Evolutionary conservation across 305 asterid genomes (phyloP), one percentile per base, ranked within the genome.

Genomic region (Rubia peregrina): DNA sequence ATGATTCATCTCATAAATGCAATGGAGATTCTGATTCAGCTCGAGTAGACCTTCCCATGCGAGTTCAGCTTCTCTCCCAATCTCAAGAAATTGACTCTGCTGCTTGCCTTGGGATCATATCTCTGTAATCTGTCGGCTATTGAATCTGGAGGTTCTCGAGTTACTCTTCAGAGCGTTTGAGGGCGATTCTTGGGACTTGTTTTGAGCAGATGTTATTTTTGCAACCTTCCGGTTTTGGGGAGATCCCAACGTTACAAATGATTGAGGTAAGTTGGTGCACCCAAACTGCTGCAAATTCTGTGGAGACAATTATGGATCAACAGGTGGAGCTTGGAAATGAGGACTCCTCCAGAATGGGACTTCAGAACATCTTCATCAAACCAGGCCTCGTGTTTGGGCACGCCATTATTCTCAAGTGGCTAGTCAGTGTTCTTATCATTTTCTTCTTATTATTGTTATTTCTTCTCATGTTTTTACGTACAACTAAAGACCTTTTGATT

Each of bases 121-220:
- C 1, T 65, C 67, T 0, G 33, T 14, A 16, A 53, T 56, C 4
- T 12, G 19, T 0, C 2, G 2, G 4, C 59, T 66, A 3, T 38
- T 16, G n/a, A 65, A 73, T 21, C 69, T 66, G n/a, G 76, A 73
- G 67, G 71, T 65, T 26, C 61, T 73, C 13, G 62, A 53, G 51
- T 1, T 69, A 17, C 24, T 49, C 8, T 4, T 0, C 22, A 68
- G 19, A 19, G 78, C 70, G 2, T 68, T 69, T 0, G 74, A 40
- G 61, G 78, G 78, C 19, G 16, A 51, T 12, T 16, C 7, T 7
- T 51, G 51, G 78, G 60, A 74, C 65, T 73, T 0, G 57, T 55
- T 42, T 26, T 73, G 65, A 51, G 14, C 11, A 65, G 53, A 1
- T 65, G 76, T 48, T 48, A 48, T 48, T 48, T 48, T n/a, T 19